A percentile compares a stretch with the other conserved stretches of the same genome.
These are phyloP conservation scores for Vickermania ingenoplastis DNA, from an alignment of 208 protist species.

Conservation along the genomic window DNA sequence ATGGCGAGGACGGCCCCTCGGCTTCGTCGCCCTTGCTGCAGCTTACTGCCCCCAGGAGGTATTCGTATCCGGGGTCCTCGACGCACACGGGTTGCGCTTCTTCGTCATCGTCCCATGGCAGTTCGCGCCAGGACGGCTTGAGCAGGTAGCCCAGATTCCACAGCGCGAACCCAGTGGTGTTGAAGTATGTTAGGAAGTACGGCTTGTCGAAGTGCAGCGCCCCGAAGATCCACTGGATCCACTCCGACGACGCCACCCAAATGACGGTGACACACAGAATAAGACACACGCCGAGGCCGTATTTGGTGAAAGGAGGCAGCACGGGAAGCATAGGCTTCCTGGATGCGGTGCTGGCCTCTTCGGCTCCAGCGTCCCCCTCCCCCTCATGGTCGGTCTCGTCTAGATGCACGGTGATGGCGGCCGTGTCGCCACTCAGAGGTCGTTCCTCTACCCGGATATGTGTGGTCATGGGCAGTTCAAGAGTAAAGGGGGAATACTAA, in stretches of 20 bases:
- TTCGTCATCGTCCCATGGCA: slow-evolving; percentile 35
- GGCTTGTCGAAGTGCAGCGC: slow-evolving; percentile 73
- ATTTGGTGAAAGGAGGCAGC: slow-evolving; percentile 30
- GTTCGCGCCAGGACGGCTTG: slow-evolving; percentile 33
- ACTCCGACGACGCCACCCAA: slow-evolving; percentile 80
- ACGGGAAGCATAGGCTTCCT: neutral
- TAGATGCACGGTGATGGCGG: slow-evolving; percentile 67
- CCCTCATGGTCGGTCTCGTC: no score
- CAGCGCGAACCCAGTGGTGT: slow-evolving; percentile 75
- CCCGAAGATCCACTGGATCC: slow-evolving; percentile 88
- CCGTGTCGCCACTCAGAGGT: no score
- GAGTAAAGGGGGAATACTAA: no score
- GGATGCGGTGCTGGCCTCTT: neutral
- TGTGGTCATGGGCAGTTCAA: no score
- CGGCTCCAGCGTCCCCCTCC: neutral
- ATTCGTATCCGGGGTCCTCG: slow-evolving; percentile 23
- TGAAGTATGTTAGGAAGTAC: slow-evolving; percentile 90
- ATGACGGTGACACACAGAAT: slow-evolving; percentile 86
- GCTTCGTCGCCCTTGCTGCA: slow-evolving; percentile 2
- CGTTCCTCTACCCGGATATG: no score
- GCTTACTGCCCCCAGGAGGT: neutral
- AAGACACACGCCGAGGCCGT: slow-evolving; percentile 68
- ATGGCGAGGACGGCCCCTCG: neutral
- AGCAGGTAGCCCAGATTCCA: slow-evolving; percentile 78
- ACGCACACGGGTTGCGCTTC: slow-evolving; percentile 36